Base-by-base conservation (phyloP, 192 early-diverging fungal species). In the Gigaspora rosea region DNA sequence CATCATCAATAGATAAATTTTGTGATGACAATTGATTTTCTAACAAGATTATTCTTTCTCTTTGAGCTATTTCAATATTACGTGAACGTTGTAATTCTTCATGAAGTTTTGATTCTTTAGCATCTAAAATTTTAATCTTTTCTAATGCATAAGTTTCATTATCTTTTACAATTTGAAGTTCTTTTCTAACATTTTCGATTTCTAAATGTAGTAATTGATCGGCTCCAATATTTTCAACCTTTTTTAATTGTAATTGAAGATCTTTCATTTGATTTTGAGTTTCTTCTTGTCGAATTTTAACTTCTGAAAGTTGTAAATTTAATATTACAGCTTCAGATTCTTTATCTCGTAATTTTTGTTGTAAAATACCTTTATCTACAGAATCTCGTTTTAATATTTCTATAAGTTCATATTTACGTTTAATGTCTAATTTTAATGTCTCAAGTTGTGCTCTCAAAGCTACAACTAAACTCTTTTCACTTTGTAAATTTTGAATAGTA, bases 351-450 rank as follows among this genome's bases (percentile, higher is more conserved):
- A 71, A n/a, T 71, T 71, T 54, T 56, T 71, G 69, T 32, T 71
- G 69, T 71, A 71, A 51, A 35, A 35, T 8, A 15, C n/a, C 22
- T 35, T 71, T 71, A 54, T 71, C 69, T 33, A 32, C 15, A 27
- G 51, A 54, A 35, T 71, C 69, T 71, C 35, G 49, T 56, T 71
- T 71, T 33, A 71, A 52, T 9, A 13, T 52, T 71, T 71, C 69
- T 12, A 71, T 71, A 27, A 71, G 33, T 50, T 71, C 69, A 71
- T 71, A 71, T 35, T 71, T 71, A 13, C 35, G 18, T 35, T 71
- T 71, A 71, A 71, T 52, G 35, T 71, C 69, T 9, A 10, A 22
- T 16, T 54, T 71, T 7, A 71, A 32, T 49, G 18, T 71, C 6
- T 71, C 51, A 49, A 71, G 32, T 49, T 71, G 48, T 8, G 22